A percentile compares a stretch with the other conserved stretches of the same genome.
Evolutionary conservation across 331 rosid species (phyloP).

Genomic region (Malus hybrid): DNA sequence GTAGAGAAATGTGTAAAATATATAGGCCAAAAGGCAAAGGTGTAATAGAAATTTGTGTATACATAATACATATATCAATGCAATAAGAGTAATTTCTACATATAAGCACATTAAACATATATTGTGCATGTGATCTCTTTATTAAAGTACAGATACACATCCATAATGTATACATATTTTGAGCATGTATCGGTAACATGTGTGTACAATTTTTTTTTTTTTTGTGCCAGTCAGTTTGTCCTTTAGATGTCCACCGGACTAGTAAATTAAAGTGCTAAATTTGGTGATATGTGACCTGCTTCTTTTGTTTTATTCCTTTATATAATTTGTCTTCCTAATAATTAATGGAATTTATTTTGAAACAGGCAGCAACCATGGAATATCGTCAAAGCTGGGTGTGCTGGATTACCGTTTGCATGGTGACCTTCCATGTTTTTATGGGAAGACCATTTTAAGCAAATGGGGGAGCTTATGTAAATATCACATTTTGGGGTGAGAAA

Average conservation of each 20-base stretch:
- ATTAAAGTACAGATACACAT: background rate
- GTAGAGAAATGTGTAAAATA: constrained; percentile 3
- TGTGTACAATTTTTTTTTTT: background rate
- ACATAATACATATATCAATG: background rate
- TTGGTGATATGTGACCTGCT: constrained; percentile 10
- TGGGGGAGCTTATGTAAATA: constrained; percentile 19
- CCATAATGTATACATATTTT: background rate
- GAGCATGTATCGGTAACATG: background rate
- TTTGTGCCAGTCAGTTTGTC: background rate
- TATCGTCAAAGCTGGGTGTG: constrained; percentile 33
- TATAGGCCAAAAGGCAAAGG: background rate
- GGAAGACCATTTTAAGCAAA: constrained; percentile 37
- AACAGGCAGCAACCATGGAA: constrained; percentile 51
- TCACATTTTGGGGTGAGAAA: too few species aligned
- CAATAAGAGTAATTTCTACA: background rate
- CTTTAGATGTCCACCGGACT: background rate
- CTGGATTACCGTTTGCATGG: constrained; percentile 46
- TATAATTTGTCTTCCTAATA: background rate
- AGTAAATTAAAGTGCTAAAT: background rate
- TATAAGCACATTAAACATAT: background rate
- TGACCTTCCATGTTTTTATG: constrained; percentile 40
- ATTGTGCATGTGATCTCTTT: background rate
- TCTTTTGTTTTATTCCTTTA: constrained; percentile 8
- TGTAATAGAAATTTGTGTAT: background rate
- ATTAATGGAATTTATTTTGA: constrained; percentile 23